Evolutionary conservation across 257 asterid species (phyloP).

Genomic region (Orobanche coerulescens): DNA sequence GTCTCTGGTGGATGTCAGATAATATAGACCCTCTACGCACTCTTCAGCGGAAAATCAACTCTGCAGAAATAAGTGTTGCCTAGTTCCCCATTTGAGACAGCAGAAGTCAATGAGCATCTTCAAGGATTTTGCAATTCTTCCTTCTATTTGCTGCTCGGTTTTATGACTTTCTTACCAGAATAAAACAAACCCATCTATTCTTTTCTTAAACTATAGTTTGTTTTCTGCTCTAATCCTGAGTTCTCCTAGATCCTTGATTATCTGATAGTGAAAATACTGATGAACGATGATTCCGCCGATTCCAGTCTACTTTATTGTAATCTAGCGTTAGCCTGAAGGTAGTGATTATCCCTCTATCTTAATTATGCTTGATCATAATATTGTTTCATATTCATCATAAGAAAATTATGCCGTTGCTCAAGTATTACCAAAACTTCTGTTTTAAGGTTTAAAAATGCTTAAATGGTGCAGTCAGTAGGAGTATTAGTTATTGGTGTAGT

Average conservation of each 20-base stretch:
- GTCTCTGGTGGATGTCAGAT: too few relatives aligned
- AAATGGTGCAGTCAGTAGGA: too few relatives aligned
- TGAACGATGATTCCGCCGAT: neutral
- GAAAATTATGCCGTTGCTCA: too few relatives aligned
- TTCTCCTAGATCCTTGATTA: neutral
- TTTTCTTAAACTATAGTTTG: neutral
- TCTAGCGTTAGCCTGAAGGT: neutral
- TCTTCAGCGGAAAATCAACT: too few relatives aligned
- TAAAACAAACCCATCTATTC: neutral
- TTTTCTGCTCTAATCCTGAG: neutral
- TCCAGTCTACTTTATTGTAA: neutral
- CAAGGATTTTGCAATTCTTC: neutral
- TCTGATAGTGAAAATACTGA: neutral
- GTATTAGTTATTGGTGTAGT: constrained; percentile 1
- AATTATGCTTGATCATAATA: neutral
- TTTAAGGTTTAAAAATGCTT: too few relatives aligned
- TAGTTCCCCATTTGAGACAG: too few relatives aligned
- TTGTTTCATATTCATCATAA: too few relatives aligned
- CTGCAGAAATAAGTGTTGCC: too few relatives aligned
- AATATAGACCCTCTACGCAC: too few relatives aligned
- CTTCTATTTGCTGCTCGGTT: neutral
- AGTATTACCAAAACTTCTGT: too few relatives aligned
- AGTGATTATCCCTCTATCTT: neutral
- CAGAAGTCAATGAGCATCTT: neutral
- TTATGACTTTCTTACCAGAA: neutral